phyloP scores from a whole-genome alignment of 208 protist genomes.

The Trypanosoma vivax region DNA sequence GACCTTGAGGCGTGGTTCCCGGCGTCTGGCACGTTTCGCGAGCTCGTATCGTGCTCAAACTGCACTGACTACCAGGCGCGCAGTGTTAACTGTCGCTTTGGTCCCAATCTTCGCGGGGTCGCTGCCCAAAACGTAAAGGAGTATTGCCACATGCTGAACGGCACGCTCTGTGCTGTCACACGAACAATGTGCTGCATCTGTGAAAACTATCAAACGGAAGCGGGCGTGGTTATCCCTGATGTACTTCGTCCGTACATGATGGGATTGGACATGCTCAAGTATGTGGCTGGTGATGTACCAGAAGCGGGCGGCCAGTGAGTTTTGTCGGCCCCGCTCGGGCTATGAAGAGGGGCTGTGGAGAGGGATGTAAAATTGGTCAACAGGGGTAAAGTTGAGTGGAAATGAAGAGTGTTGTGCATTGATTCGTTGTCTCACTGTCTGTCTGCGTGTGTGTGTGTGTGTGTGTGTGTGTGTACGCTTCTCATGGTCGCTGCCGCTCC shows the following conservation, averaged over 20 bases:
- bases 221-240: constrained; percentile 91
- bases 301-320: neutral
- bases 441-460: neutral
- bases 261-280: constrained; percentile 75
- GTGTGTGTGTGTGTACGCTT: neutral
- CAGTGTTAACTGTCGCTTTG: constrained; percentile 85
- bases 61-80: constrained; percentile 99
- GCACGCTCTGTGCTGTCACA: constrained; percentile 96
- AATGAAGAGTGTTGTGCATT: no score
- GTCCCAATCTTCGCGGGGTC: constrained; percentile 70
- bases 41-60: constrained; percentile 99
- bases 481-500: no score
- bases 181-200: constrained; percentile 99
- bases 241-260: constrained; percentile 90
- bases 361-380: no score
- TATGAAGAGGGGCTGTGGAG: no score
- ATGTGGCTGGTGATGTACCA: constrained; percentile 16
- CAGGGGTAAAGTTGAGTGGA: constrained; percentile 1
- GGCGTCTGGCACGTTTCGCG: constrained; percentile 92
- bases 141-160: constrained; percentile 99
- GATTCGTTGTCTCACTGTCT: neutral
- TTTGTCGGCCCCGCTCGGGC: no score
- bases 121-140: constrained; percentile 84
- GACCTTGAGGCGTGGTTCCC: constrained; percentile 99
- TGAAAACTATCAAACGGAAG: constrained; percentile 99